Evolutionary conservation across 2,329 filamentous ascomycete genomes (phyloP), one percentile per base, ranked within the genome.

Genomic region (Alternaria ventricosa): DNA sequence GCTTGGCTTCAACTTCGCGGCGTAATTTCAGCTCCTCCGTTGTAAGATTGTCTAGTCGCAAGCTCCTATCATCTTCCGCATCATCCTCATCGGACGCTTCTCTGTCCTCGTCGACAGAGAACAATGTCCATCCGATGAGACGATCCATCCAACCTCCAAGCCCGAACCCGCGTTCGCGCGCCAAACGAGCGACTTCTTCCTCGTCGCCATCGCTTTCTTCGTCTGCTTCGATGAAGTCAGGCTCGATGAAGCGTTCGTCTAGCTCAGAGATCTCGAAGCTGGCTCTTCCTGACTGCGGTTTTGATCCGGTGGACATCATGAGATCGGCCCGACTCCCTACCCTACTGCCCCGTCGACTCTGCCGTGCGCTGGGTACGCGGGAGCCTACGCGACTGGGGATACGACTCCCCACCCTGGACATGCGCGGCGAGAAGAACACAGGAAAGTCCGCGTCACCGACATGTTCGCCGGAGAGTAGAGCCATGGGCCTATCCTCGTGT

Each of bases 71-170:
- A 18, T 76, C 60, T 6, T 74, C 71, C 2, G 67, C 72, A 8
- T 78, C 76, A 4, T 75, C 75, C 0, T 76, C 72, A 10, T 74
- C 74, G 3, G 69, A 73, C 7, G 70, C 78, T 44, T 75, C 77
- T n/a, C 73, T 78, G 33, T 86, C 84, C 54, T 85, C 84, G 10
- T 86, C 84, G 1, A 85, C 83, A 3, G 82, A 82, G 67, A 88
- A 88, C 44, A 88, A 66, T 11, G 83, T 84, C 83, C 86, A 88
- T 30, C 86, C 86, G 61, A 89, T 86, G 36, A 89, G 71, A 23
- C 83, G 79, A 67, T 89, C 87, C 69, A 89, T 81, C 82, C 86
- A 85, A 10, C 82, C 78, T 0, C 87, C 87, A 5, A 89, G 75
- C 0, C 87, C 86, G 63, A 86, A 87, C 2, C 84, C 84, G n/a